Base-by-base conservation (phyloP, 2,329 filamentous ascomycete species). In the Colletotrichum spaethianum region DNA sequence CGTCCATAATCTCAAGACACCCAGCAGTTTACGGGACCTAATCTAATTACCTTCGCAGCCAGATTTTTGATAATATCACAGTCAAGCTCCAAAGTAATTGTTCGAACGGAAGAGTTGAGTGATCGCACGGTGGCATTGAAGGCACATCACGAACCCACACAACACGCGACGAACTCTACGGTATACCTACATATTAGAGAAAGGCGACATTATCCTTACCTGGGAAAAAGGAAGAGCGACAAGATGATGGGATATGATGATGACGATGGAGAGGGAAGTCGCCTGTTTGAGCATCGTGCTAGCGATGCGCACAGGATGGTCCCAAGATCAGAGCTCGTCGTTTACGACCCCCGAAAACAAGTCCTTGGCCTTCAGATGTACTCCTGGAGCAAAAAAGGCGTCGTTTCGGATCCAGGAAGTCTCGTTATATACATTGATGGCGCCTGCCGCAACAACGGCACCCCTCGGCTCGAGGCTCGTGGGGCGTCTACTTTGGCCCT, bases 401-500 rank as follows among this genome's bases (percentile, higher is more conserved):
- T 65, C 52, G 16, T 31, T 1, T n/a, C 38, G 14, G 67, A 70
- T 42, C 18, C 2, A 3, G 61, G 44, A 2, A 74, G 69, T 4
- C 33, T 77, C 2, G 76, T 78, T 6, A 65, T 79, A n/a, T 64
- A 63, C 44, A 77, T 78, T 33, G 71, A 74, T 64, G 76, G 78
- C 20, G 75, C 74, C n/a, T 78, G 75, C 60, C 76, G 74, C 16
- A 53, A 63, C 48, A 76, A 73, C 53, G 78, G 77, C 4, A 75
- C 53, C 7, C 73, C 64, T 56, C 56, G 1, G 77, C 77, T 6
- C 72, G 65, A 8, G 77, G 73, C 0, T 42, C 75, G 14, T 79
- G 76, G 76, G 75, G 72, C 26, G 76, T 77, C 23, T 79, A 74
- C 50, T 77, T 77, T 59, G 78, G 78, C 3, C 74, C 74, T 8